Evolutionary conservation across 805 yeast genomes (phyloP), one percentile per base, ranked within the genome.

Genomic region (Debaryomyces castellii): DNA sequence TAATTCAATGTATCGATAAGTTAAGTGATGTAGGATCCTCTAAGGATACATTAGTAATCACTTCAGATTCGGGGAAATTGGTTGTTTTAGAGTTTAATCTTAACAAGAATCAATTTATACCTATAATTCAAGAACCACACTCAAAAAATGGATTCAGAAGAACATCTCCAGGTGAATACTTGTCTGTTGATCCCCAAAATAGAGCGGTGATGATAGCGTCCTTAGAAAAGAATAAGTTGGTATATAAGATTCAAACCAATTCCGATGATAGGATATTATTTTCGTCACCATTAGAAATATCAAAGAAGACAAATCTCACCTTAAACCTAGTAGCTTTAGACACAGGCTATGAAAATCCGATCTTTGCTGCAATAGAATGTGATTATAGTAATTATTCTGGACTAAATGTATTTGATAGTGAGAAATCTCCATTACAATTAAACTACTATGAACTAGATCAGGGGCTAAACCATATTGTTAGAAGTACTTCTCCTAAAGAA

Each of bases 391-490:
- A 65, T 1, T 58, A 55, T 41, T n/a, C 35, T 14, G 14, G 14
- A 3, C 34, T 5, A n/a, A 30, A 30, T 30, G 17, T n/a, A 9
- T 35, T 35, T 9, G 24, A 35, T 8, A 20, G 11, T 17, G 38
- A 35, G 10, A 11, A 34, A 4, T 48, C 58, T 8, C 49, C 51
- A 1, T 40, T 63, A 41, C 52, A 57, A 23, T 67, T 92, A 43
- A 77, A 80, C 3, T 86, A 80, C 59, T 92, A 92, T 65, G 92
- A 89, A 57, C 66, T 91, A 21, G 97, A 94, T 61, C 74, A 88
- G 34, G 97, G 97, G 1, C 68, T 92, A 39, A 91, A 91, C 57
- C 87, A 85, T 59, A 78, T 91, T 1, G 73, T 86, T 1, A 77
- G 76, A 46, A 74, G 73, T 23, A 52, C 50, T 27, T 28, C 59